phyloP scores from a whole-genome alignment of 148 eudicot species.

The Rhododendron henanense region DNA sequence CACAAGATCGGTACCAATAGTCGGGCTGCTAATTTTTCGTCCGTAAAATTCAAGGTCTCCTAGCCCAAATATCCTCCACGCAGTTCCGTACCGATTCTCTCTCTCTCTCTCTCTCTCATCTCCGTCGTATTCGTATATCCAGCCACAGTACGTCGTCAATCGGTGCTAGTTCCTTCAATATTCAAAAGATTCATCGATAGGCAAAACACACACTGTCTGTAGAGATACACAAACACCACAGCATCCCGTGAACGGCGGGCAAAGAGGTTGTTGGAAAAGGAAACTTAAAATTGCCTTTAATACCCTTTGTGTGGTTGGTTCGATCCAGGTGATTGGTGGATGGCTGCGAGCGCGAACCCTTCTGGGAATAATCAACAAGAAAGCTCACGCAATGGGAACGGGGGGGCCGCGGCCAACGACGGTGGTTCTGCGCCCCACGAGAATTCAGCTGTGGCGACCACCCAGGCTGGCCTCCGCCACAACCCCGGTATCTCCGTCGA shows the following conservation, averaged over 20 bases:
- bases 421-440: conserved; percentile 41
- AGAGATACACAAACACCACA: not conserved
- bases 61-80: not conserved
- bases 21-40: not conserved
- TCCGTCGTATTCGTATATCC: not conserved
- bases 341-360: conserved; percentile 63
- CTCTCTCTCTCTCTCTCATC: not conserved
- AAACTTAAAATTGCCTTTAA: not conserved
- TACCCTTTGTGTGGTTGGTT: not conserved
- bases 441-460: conserved; percentile 43
- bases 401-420: conserved; percentile 26
- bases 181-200: not conserved
- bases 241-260: not conserved
- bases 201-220: not conserved
- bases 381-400: conserved; percentile 21
- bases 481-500: conserved; percentile 65
- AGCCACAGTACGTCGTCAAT: not conserved
- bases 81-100: not conserved
- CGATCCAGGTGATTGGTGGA: conserved; percentile 8
- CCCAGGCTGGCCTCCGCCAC: conserved; percentile 55
- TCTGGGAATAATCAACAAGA: conserved; percentile 39
- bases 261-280: not conserved
- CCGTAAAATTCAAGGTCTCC: not conserved
- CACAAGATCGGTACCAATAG: too few species aligned
- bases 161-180: not conserved